Conservation (phyloP, 2,329 filamentous ascomycete genomes). For the Xylariaceae sp. region DNA sequence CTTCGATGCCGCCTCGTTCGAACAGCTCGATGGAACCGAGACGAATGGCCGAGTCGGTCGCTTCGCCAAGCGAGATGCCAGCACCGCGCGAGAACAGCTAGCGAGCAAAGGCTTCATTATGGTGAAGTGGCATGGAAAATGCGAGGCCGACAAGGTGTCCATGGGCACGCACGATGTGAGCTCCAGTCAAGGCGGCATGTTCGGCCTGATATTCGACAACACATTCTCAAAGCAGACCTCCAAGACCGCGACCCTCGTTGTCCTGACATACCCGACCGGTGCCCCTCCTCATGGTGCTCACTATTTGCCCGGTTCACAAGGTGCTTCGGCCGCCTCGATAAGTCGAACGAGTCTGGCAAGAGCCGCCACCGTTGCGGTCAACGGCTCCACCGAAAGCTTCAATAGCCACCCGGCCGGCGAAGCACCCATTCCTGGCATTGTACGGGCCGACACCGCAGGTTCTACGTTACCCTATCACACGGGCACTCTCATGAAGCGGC, state of each 20-base stretch:
- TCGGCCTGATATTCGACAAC: constrained; percentile 95
- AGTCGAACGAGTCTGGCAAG: constrained; percentile 49
- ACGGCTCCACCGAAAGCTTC: constrained; percentile 57
- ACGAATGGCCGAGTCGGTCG: constrained; percentile 41
- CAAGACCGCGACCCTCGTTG: constrained; percentile 90
- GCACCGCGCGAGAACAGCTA: constrained; percentile 58
- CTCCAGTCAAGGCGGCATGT: constrained; percentile 77
- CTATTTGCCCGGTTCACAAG: constrained; percentile 58
- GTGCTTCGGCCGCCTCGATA: constrained; percentile 32
- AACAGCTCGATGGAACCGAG: constrained; percentile 36
- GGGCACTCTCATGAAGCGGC: constrained; percentile 80
- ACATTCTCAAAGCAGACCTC: constrained; percentile 95
- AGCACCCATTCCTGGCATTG: constrained; percentile 46
- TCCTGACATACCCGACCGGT: constrained; percentile 87
- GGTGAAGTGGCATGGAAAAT: constrained; percentile 87
- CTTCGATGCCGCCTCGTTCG: constrained; percentile 40
- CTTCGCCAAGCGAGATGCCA: constrained; percentile 52
- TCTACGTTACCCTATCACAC: constrained; percentile 62
- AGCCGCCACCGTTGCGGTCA: constrained; percentile 41
- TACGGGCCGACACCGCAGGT: constrained; percentile 45
- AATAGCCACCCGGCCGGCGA: constrained; percentile 43
- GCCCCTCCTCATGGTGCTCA: constrained; percentile 69
- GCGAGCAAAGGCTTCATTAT: constrained; percentile 62
- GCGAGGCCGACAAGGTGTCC: constrained; percentile 91
- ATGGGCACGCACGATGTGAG: constrained; percentile 82